Conservation (phyloP, 768 basidiomycete genomes). For the Pleurotus citrinopileatus region DNA sequence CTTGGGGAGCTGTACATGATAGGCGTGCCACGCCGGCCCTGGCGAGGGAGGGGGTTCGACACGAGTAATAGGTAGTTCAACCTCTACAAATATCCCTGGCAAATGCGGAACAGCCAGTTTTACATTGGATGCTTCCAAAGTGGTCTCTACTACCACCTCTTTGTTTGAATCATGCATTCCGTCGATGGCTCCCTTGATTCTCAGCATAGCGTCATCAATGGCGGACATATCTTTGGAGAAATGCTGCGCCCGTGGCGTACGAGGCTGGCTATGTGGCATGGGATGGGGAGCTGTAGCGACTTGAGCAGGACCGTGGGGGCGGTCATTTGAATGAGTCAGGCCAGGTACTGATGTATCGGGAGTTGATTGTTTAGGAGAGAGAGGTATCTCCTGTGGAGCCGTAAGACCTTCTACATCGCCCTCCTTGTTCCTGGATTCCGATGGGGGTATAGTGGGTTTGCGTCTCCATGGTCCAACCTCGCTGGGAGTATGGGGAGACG, state of each 20-base stretch:
- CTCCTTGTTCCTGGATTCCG: neutral
- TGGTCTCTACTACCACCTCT: conserved; percentile 22
- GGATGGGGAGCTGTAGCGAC: conserved; percentile 21
- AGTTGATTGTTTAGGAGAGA: neutral
- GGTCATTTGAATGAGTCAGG: neutral
- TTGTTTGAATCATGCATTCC: conserved; percentile 55
- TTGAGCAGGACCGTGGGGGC: conserved; percentile 7
- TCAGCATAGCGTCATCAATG: conserved; percentile 78
- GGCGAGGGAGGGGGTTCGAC: conserved; percentile 49
- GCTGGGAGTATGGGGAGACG: conserved; percentile 15
- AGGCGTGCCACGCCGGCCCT: conserved; percentile 31
- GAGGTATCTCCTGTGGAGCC: neutral
- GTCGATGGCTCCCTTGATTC: conserved; percentile 79
- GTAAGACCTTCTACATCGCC: neutral
- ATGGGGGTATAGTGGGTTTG: conserved; percentile 13
- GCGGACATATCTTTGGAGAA: conserved; percentile 66
- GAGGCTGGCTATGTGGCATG: conserved; percentile 21
- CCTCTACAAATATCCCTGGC: conserved; percentile 21
- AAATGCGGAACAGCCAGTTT: neutral
- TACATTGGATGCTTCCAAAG: conserved; percentile 14
- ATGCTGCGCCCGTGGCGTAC: conserved; percentile 36
- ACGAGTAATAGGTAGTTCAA: conserved; percentile 39
- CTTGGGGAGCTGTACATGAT: conserved; percentile 48
- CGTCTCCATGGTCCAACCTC: conserved; percentile 47
- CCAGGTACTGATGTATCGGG: neutral